phyloP scores from a whole-genome alignment of 2,329 filamentous ascomycete species.

The Cercospora berteroae region DNA sequence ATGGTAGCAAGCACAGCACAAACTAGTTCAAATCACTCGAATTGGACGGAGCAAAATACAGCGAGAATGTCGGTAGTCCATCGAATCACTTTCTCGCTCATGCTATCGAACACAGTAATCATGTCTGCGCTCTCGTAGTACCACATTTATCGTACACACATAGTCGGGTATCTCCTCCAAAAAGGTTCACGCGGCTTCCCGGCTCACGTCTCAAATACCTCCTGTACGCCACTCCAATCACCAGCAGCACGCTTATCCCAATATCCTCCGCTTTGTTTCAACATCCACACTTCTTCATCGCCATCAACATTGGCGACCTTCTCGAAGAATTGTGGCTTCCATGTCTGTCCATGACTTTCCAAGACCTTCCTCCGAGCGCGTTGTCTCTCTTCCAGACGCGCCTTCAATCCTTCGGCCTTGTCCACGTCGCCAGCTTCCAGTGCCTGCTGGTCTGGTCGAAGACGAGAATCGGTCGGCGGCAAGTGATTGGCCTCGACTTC shows the following conservation, averaged over 20 bases:
- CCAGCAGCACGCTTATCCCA: conserved; percentile 80
- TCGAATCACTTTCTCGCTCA: not conserved
- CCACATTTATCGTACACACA: not conserved
- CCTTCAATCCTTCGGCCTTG: conserved; percentile 78
- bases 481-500: conserved; percentile 70
- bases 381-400: conserved; percentile 81
- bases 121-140: not conserved
- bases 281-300: conserved; percentile 53
- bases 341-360: conserved; percentile 70
- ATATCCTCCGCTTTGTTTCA: conserved; percentile 82
- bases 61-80: not conserved
- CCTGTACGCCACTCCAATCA: conserved; percentile 60
- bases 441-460: conserved; percentile 83
- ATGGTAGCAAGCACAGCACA: not conserved
- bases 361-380: conserved; percentile 68
- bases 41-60: not conserved
- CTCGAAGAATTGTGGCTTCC: conserved; percentile 82
- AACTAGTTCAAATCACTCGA: not conserved
- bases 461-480: conserved; percentile 75
- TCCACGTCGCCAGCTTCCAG: conserved; percentile 81
- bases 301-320: conserved; percentile 51
- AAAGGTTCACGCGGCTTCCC: not conserved
- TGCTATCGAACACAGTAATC: not conserved
- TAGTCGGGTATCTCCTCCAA: conserved; percentile 10
- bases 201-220: conserved; percentile 50